phyloP scores from a whole-genome alignment of 345 rosid species.

The Cardamine occulta region DNA sequence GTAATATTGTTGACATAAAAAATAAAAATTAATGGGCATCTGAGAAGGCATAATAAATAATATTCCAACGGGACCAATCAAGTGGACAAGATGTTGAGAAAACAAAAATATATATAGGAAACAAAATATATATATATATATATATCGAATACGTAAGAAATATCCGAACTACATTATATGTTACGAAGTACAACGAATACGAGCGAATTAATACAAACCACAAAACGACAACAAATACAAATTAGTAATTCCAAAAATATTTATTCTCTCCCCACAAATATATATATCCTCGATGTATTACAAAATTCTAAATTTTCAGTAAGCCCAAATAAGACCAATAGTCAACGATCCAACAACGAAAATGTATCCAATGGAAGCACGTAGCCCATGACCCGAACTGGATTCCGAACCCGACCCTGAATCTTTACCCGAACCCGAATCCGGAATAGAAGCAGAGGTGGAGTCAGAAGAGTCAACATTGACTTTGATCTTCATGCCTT shows the following conservation, averaged over 20 bases:
- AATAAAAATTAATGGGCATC: background rate
- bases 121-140: background rate
- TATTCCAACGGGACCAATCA: conserved; percentile 39
- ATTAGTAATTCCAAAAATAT: background rate
- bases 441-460: conserved; percentile 40
- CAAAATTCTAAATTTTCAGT: conserved; percentile 20
- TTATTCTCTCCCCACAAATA: conserved; percentile 1
- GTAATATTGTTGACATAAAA: background rate
- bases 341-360: conserved; percentile 33
- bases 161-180: conserved; percentile 12
- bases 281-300: background rate
- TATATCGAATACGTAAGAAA: background rate
- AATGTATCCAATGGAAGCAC: conserved; percentile 20
- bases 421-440: background rate
- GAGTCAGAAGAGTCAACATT: conserved; percentile 56
- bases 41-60: conserved; percentile 20
- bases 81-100: conserved; percentile 28
- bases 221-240: conserved; percentile 16
- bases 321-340: conserved; percentile 35
- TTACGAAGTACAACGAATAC: conserved; percentile 1
- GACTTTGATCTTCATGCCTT: conserved; percentile 89
- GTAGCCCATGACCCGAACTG: conserved; percentile 25
- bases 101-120: background rate
- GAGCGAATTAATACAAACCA: background rate
- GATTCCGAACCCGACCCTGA: conserved; percentile 17